These are phyloP conservation scores for Spiraea crenata DNA, from an alignment of 331 rosid genomes.

Conservation along the genomic window DNA sequence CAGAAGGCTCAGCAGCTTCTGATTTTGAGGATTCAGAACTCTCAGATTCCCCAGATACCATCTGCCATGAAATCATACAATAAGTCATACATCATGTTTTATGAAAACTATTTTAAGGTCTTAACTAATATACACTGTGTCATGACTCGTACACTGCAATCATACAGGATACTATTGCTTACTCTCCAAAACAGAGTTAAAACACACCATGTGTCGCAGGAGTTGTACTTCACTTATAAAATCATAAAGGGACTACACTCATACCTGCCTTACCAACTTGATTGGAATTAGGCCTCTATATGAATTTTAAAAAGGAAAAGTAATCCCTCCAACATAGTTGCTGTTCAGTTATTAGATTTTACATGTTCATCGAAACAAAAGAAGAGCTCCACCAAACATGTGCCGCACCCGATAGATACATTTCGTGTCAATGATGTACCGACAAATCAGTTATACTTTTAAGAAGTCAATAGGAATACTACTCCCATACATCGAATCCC, in stretches of 20 bases:
- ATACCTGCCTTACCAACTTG: too few species aligned
- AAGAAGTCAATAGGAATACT: background rate
- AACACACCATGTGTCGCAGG: background rate
- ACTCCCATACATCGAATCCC: background rate
- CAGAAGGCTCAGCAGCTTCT: slow-evolving; percentile 48
- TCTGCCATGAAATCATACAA: slow-evolving; percentile 38
- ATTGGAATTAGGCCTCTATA: too few species aligned
- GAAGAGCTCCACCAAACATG: background rate
- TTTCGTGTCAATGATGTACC: background rate
- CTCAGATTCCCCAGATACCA: slow-evolving; percentile 48
- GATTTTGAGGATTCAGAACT: slow-evolving; percentile 53
- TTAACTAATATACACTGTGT: background rate
- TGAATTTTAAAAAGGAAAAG: background rate
- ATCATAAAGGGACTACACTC: background rate
- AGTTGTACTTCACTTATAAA: background rate
- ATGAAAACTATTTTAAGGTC: slow-evolving; percentile 3
- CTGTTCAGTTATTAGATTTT: background rate
- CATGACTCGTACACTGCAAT: background rate
- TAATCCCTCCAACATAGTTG: background rate
- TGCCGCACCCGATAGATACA: background rate
- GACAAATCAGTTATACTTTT: background rate
- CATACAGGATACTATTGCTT: background rate
- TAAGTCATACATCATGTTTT: background rate
- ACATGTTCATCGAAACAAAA: background rate
- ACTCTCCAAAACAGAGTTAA: background rate